Conservation (phyloP, 768 basidiomycete genomes). For the Boletus rufocinnamomeus region DNA sequence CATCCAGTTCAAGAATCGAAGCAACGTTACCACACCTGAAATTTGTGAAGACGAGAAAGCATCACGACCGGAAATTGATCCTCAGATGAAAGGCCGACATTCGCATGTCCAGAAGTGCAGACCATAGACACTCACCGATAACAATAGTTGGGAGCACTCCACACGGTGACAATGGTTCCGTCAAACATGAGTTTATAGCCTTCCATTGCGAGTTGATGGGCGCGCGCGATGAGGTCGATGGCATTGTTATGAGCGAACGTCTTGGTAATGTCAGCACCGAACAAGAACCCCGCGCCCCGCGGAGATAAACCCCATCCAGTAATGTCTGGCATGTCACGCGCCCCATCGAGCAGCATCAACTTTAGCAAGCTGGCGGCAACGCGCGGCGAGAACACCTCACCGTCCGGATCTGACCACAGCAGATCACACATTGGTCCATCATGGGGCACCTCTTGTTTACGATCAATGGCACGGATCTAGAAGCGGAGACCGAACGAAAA, state of each 20-base stretch:
- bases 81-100: conserved; percentile 17
- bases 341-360: conserved; percentile 24
- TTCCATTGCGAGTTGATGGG: conserved; percentile 98
- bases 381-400: conserved; percentile 41
- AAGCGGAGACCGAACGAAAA: conserved; percentile 19
- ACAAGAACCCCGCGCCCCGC: conserved; percentile 95
- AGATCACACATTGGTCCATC: conserved; percentile 99
- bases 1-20: conserved; percentile 92
- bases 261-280: conserved; percentile 91
- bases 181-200: conserved; percentile 99
- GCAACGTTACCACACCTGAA: conserved; percentile 93
- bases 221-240: conserved; percentile 93
- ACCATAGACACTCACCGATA: conserved; percentile 68
- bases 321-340: conserved; percentile 57
- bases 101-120: conserved; percentile 17
- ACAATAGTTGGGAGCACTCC: conserved; percentile 98
- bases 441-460: conserved; percentile 97
- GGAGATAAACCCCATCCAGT: conserved; percentile 95
- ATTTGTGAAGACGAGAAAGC: conserved; percentile 14
- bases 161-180: conserved; percentile 91
- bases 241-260: conserved; percentile 87
- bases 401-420: conserved; percentile 99
- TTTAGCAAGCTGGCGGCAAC: conserved; percentile 18
- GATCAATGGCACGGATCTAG: conserved; percentile 91
- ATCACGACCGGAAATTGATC: conserved; percentile 29